Base-by-base conservation (phyloP, 1,284 basidiomycete genomes). In the Trametes hirsuta region DNA sequence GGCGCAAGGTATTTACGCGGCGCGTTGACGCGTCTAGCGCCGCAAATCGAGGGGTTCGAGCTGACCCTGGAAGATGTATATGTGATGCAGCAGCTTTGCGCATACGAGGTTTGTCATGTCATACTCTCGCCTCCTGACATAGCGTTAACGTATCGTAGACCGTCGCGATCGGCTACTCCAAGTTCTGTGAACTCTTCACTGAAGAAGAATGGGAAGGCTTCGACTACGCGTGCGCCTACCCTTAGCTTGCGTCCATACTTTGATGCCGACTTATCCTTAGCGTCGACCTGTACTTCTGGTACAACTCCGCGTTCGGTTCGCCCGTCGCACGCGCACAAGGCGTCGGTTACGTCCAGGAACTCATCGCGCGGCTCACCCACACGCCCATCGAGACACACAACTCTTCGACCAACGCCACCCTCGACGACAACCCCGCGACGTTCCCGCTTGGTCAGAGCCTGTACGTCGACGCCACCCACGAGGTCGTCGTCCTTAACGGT, bases 201-300 rank as follows among this genome's bases (percentile, higher is more conserved):
- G 80, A 90, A 69, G 88, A 93, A 45, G 95, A 97, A 73, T 95
- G 94, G 89, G 83, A 89, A 67, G 93, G 92, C 12, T 96, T 93
- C 73, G 85, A 94, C 72, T 96, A 95, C 63, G 79, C 86, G 84
- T 91, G 68, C 62, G 87, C 79, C 14, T 9, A 12, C 18, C 21
- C 15, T 35, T 9, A 6, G 1, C n/a, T 21, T 12, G 11, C 14
- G 6, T 4, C 36, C 47, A 11, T 14, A 40, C 25, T 10, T 22
- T 12, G 24, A 44, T 21, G 24, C 37, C 24, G 5, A 40, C 11
- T 3, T 25, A 34, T 1, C 44, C 14, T 35, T 30, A 77, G 77
- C 3, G 63, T 77, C 64, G 78, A 79, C 58, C 61, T 79, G 21
- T 71, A 67, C 64, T 77, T 77, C 69, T 78, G 76, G 76, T 76